phyloP scores from a whole-genome alignment of 352 stramenopile genomes.

The Phytophthora multivora region DNA sequence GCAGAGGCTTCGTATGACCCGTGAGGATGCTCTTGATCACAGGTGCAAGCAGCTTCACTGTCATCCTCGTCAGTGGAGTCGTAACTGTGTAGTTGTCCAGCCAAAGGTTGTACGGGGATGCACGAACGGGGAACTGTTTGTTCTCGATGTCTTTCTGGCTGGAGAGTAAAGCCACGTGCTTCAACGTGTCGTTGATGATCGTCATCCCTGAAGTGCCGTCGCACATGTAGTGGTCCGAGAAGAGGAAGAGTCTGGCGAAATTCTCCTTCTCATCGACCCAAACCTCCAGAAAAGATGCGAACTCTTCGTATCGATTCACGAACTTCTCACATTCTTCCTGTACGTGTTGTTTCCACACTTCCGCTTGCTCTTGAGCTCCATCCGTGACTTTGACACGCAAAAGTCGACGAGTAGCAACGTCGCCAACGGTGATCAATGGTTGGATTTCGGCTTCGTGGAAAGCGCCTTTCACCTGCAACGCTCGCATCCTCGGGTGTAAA shows the following conservation, averaged over 20 bases:
- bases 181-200: slow-evolving; percentile 43
- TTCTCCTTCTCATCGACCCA: slow-evolving; percentile 21
- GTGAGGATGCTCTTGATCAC: slow-evolving; percentile 23
- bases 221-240: slow-evolving; percentile 52
- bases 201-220: slow-evolving; percentile 43
- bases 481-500: slow-evolving; percentile 43
- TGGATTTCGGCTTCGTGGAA: slow-evolving; percentile 40
- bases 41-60: slow-evolving; percentile 17
- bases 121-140: slow-evolving; percentile 24
- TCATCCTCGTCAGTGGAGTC: slow-evolving; percentile 21
- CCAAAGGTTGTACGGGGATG: slow-evolving; percentile 34
- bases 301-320: slow-evolving; percentile 29
- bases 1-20: slow-evolving; percentile 26
- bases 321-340: slow-evolving; percentile 26
- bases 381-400: slow-evolving; percentile 20
- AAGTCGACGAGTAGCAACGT: slow-evolving; percentile 23
- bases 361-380: slow-evolving; percentile 12
- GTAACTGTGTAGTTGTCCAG: slow-evolving; percentile 26
- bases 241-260: slow-evolving; percentile 38
- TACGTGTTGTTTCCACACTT: slow-evolving; percentile 26
- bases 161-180: slow-evolving; percentile 9
- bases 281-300: slow-evolving; percentile 29
- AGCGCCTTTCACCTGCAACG: slow-evolving; percentile 20
- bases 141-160: slow-evolving; percentile 6
- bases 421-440: slow-evolving; percentile 23